Conservation (phyloP, 2,329 filamentous ascomycete species). For the Diaporthe citri region DNA sequence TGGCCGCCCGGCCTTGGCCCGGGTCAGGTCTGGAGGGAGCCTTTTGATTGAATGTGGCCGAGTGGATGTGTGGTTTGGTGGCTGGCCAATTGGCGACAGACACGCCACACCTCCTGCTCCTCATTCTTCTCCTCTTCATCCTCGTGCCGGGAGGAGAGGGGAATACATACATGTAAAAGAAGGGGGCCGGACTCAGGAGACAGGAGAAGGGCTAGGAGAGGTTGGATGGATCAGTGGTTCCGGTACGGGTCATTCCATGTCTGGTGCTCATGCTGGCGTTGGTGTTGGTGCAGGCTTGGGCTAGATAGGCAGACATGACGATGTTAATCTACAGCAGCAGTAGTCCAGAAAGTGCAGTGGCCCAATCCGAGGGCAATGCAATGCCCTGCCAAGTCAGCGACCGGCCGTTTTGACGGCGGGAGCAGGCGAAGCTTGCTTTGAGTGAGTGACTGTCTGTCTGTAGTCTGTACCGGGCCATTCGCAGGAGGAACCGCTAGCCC, state of each 20-base stretch:
- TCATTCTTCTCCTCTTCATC: not conserved
- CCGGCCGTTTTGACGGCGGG: conserved; percentile 14
- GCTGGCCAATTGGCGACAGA: conserved; percentile 25
- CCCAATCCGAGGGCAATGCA: conserved; percentile 21
- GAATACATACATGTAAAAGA: not conserved
- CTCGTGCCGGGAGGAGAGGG: not conserved
- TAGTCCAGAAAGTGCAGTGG: not conserved
- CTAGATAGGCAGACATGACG: not conserved
- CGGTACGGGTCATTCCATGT: conserved; percentile 14
- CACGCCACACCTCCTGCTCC: conserved; percentile 29
- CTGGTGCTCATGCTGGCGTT: not conserved
- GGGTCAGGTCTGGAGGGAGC: conserved; percentile 19
- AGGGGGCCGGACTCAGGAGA: conserved; percentile 18
- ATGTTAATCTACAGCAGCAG: not conserved
- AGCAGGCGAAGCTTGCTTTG: conserved; percentile 10
- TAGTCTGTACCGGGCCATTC: not conserved
- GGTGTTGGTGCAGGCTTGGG: not conserved
- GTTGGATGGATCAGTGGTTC: not conserved
- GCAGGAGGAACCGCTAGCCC: conserved; percentile 22
- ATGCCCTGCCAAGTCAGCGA: conserved; percentile 34
- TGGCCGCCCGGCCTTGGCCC: conserved; percentile 34
- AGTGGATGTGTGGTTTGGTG: conserved; percentile 27
- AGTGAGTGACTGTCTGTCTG: not conserved
- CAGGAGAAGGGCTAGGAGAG: not conserved
- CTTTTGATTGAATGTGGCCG: conserved; percentile 23